Base-by-base conservation (phyloP, 2,329 filamentous ascomycete species). In the Epichloe bromicola region DNA sequence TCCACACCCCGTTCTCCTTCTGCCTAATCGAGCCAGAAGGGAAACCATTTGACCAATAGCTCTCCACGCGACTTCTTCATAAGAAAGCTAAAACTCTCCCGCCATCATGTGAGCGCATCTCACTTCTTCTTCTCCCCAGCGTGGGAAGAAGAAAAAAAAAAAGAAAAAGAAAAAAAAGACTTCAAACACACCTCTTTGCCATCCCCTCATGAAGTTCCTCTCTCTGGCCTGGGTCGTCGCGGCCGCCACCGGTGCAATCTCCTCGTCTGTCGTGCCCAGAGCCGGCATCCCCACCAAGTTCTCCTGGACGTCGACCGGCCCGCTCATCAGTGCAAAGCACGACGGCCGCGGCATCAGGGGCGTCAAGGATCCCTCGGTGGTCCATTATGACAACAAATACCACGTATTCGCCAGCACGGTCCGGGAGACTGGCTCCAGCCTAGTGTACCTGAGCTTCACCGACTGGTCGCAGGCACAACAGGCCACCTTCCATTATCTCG, bases 331-430 rank as follows among this genome's bases (percentile, higher is more conserved):
- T 5, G 19, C 48, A 4, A 44, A 45, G 33, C 23, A 2, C 20
- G 41, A 50, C 6, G 34, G 34, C 19, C 48, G 11, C 15, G 4
- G 17, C 41, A 0, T 45, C 33, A 2, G 1, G 1, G 48, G 15
- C 20, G 33, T 85, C 58, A 85, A 85, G 60, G 81, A 85, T 64
- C 83, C 84, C 65, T 80, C 75, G 23, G 59, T 62, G 49, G 73
- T 72, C 19, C 60, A 66, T 1, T 78, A 78, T 68, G 76, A 83
- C 36, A 75, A 72, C 50, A 61, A 80, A 62, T 70, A 82, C 54
- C 70, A 84, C 6, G 79, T 84, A 3, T 85, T 84, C 58, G 79
- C 67, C 2, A 74, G 78, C 1, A 70, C 61, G 53, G 68, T 73
- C 56, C 67, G 74, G 56, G 39, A 37, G 1, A 60, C 66, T 2